phyloP scores from a whole-genome alignment of 108 stramenopile genomes.

The Asterionellopsis glacialis region DNA sequence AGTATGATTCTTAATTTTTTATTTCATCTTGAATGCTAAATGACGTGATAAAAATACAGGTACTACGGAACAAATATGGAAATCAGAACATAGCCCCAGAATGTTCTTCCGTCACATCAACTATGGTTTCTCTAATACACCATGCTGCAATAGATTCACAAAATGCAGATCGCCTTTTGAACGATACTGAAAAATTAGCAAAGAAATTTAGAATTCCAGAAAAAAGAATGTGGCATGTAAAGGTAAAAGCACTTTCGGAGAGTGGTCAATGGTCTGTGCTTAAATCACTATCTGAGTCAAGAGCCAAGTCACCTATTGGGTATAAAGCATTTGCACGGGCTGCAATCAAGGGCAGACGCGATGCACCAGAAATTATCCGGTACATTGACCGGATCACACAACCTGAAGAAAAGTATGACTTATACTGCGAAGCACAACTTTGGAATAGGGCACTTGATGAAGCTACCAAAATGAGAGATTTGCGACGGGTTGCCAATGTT shows the following conservation, averaged over 20 bases:
- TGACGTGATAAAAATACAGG: background rate
- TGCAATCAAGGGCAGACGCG: conserved; percentile 58
- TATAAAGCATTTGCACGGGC: conserved; percentile 82
- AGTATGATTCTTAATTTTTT: no score
- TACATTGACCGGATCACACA: conserved; percentile 64
- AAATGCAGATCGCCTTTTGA: conserved; percentile 59
- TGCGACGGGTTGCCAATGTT: conserved; percentile 58
- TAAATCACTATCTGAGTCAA: conserved; percentile 62
- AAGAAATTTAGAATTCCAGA: conserved; percentile 88
- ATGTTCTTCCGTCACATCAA: conserved; percentile 60
- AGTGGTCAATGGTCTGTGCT: conserved; percentile 75
- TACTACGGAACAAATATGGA: conserved; percentile 52
- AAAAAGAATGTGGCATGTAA: conserved; percentile 74
- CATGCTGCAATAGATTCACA: conserved; percentile 61
- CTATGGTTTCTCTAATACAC: conserved; percentile 56
- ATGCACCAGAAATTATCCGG: conserved; percentile 47
- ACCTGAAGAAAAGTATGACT: conserved; percentile 67
- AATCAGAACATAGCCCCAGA: conserved; percentile 59
- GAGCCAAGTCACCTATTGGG: conserved; percentile 77
- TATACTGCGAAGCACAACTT: conserved; percentile 60
- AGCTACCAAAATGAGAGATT: conserved; percentile 60
- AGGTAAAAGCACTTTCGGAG: conserved; percentile 72
- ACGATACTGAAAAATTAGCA: conserved; percentile 75
- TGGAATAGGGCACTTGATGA: conserved; percentile 80
- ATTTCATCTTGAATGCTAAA: no score